These are phyloP conservation scores for Schwanniomyces pseudopolymorphus DNA, from an alignment of 805 yeast genomes.

Conservation along the genomic window DNA sequence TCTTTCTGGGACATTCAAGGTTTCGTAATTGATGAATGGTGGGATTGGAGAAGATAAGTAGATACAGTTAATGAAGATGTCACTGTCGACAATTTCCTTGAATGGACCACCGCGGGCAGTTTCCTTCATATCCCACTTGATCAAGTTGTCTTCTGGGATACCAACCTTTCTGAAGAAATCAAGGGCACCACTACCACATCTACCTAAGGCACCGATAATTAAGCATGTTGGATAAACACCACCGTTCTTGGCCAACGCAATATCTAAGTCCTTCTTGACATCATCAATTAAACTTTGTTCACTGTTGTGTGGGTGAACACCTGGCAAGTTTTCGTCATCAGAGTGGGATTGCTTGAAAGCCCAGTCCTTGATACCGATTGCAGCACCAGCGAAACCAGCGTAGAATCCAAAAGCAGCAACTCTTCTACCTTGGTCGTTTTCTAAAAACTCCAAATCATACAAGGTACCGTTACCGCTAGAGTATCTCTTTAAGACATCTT, in stretches of 20 bases:
- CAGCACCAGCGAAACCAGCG: slow-evolving; percentile 99
- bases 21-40: slow-evolving; percentile 75
- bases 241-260: slow-evolving; percentile 57
- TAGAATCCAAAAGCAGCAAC: slow-evolving; percentile 99
- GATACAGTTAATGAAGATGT: slow-evolving; percentile 93
- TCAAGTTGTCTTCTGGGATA: slow-evolving; percentile 77
- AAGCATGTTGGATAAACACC: slow-evolving; percentile 75
- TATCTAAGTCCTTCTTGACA: slow-evolving; percentile 57
- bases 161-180: slow-evolving; percentile 82
- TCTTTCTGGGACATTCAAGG: slow-evolving; percentile 67
- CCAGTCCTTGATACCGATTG: slow-evolving; percentile 93
- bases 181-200: slow-evolving; percentile 98
- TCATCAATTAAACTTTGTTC: slow-evolving; percentile 74
- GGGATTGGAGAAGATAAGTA: slow-evolving; percentile 91
- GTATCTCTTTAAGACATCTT: slow-evolving; percentile 83
- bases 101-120: slow-evolving; percentile 98
- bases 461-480: slow-evolving; percentile 88
- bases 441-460: slow-evolving; percentile 92
- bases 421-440: slow-evolving; percentile 93
- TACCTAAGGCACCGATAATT: slow-evolving; percentile 95
- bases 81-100: slow-evolving; percentile 82
- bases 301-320: slow-evolving; percentile 78
- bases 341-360: slow-evolving; percentile 79
- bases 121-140: slow-evolving; percentile 96
- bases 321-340: slow-evolving; percentile 69